Evolutionary conservation across 2,329 filamentous ascomycete species (phyloP).

Genomic region (Bipolaris gigantea): DNA sequence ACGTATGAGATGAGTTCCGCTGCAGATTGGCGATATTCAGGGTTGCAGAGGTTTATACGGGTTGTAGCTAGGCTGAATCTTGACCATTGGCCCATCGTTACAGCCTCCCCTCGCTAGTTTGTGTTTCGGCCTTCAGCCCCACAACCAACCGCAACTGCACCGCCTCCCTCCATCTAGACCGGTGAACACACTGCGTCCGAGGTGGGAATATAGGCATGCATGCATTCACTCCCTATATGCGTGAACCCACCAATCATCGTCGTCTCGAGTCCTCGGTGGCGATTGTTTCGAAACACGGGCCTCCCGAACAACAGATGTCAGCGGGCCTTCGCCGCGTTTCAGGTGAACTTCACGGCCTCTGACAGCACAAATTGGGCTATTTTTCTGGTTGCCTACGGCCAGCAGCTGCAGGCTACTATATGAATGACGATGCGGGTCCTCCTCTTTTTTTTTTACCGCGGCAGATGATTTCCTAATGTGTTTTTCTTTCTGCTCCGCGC

Average conservation of each 20-base stretch:
- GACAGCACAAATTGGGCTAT: not conserved
- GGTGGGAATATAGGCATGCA: constrained; percentile 7
- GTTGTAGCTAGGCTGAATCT: not conserved
- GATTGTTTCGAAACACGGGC: constrained; percentile 26
- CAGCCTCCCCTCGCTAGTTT: constrained; percentile 1
- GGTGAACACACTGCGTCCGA: constrained; percentile 5
- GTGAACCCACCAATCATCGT: constrained; percentile 4
- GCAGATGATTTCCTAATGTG: not conserved
- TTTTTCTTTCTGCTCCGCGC: not conserved
- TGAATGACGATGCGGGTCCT: not conserved
- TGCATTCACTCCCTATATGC: not conserved
- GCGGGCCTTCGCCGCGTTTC: constrained; percentile 20
- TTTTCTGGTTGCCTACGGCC: not conserved
- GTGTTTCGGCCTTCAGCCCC: constrained; percentile 16
- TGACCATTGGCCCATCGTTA: constrained; percentile 9
- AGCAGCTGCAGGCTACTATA: constrained; percentile 1
- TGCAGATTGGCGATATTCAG: not conserved
- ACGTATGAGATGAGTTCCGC: not conserved
- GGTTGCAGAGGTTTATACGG: not conserved
- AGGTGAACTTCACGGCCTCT: constrained; percentile 32
- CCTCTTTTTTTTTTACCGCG: not conserved
- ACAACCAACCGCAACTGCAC: constrained; percentile 8
- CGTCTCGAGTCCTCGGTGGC: constrained; percentile 12
- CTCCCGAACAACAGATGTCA: constrained; percentile 15
- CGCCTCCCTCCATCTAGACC: constrained; percentile 1